A percentile compares a stretch with the other conserved stretches of the same genome.
Evolutionary conservation across 2,329 filamentous ascomycete genomes (phyloP).

Genomic region (Pseudocercospora fuligena): DNA sequence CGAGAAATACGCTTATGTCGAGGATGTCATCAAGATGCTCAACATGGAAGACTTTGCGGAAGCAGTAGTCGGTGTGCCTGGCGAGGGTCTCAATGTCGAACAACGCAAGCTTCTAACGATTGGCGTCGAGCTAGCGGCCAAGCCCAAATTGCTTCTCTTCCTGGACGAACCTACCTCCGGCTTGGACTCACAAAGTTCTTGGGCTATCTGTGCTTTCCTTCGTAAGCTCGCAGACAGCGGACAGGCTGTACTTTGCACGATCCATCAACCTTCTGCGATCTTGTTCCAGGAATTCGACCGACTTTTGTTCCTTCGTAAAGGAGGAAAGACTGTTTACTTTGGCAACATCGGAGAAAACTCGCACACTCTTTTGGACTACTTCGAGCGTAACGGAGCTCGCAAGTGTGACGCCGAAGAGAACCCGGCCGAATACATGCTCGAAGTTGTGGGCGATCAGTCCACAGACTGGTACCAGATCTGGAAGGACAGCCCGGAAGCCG

Average conservation of each 20-base stretch:
- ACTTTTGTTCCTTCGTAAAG: conserved; percentile 50
- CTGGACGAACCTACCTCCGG: conserved; percentile 65
- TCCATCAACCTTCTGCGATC: conserved; percentile 52
- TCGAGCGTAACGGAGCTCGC: conserved; percentile 67
- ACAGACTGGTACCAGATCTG: conserved; percentile 50
- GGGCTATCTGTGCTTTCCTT: conserved; percentile 66
- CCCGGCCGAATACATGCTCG: conserved; percentile 78
- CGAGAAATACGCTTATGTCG: conserved; percentile 67
- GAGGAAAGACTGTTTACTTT: conserved; percentile 54
- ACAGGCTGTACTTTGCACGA: conserved; percentile 54
- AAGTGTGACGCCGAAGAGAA: conserved; percentile 64
- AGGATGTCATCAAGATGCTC: conserved; percentile 68
- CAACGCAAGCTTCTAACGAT: conserved; percentile 67
- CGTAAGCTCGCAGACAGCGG: conserved; percentile 61
- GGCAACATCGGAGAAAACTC: conserved; percentile 53
- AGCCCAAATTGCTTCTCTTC: conserved; percentile 65
- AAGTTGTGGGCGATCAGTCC: conserved; percentile 46
- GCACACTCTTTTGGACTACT: conserved; percentile 53
- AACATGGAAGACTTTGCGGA: conserved; percentile 71
- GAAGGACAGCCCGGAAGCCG: conserved; percentile 40
- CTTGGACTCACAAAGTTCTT: conserved; percentile 67
- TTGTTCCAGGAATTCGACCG: conserved; percentile 54
- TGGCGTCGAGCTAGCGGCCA: conserved; percentile 49
- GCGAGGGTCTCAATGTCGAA: conserved; percentile 65
- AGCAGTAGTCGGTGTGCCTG: conserved; percentile 64